Conservation (phyloP, 192 early-diverging fungal genomes). For the Phlyctochytrium bullatum region DNA sequence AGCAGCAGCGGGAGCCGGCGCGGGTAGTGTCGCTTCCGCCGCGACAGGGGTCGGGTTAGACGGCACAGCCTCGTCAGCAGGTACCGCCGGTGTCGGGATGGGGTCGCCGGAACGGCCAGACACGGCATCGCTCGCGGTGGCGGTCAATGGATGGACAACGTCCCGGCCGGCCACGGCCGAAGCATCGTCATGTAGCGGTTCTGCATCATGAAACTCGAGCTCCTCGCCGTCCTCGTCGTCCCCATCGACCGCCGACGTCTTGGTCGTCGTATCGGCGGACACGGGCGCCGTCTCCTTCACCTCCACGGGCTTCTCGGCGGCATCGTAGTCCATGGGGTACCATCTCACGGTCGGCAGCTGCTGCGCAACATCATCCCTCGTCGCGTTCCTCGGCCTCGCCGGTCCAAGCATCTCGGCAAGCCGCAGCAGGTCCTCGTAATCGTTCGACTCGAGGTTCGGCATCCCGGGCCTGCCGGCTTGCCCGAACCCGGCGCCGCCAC, state of each 20-base stretch:
- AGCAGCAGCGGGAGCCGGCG: background rate
- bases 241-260: background rate
- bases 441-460: background rate
- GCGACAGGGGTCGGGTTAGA: background rate
- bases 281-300: background rate
- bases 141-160: too few relatives aligned
- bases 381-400: conserved; percentile 40
- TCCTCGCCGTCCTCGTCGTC: conserved; percentile 10
- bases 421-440: background rate
- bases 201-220: conserved; percentile 12
- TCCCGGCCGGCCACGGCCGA: too few relatives aligned
- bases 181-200: too few relatives aligned
- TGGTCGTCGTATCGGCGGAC: background rate
- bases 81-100: background rate
- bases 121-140: too few relatives aligned
- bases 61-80: background rate
- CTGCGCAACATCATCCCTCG: conserved; percentile 31
- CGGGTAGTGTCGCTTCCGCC: background rate
- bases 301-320: background rate
- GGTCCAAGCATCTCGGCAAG: conserved; percentile 37
- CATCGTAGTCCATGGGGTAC: background rate
- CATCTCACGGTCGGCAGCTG: conserved; percentile 36
- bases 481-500: conserved; percentile 2
- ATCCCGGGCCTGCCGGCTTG: too few relatives aligned
- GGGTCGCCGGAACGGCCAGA: too few relatives aligned